phyloP scores from a whole-genome alignment of 306 rosid genomes.

The Canavalia gladiata region DNA sequence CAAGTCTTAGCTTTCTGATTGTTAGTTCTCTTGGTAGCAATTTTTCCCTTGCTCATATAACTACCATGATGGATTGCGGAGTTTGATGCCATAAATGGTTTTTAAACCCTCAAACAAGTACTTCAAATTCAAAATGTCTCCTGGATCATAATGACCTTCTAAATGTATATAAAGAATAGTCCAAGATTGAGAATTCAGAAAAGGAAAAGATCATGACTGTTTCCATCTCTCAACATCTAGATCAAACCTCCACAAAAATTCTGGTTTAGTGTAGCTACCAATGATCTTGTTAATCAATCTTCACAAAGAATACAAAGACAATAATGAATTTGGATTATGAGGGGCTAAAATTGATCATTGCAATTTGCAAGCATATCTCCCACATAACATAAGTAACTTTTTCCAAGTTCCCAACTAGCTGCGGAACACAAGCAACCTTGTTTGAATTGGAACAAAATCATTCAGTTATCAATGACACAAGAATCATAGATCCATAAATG shows the following conservation, averaged over 20 bases:
- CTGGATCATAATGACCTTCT: background rate
- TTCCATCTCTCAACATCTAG: background rate
- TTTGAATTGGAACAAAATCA: constrained; percentile 1
- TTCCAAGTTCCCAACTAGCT: background rate
- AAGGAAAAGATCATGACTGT: background rate
- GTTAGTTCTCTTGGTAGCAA: constrained; percentile 1
- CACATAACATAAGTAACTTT: constrained; percentile 15
- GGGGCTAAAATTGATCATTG: background rate
- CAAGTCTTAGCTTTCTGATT: background rate
- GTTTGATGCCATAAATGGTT: background rate
- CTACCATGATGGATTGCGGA: background rate
- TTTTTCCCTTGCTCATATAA: constrained; percentile 9
- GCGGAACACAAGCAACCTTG: background rate
- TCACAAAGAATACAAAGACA: constrained; percentile 11
- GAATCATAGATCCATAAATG: background rate
- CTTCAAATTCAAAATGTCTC: background rate
- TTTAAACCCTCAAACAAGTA: constrained; percentile 21
- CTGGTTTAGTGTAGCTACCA: background rate
- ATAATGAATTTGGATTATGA: background rate
- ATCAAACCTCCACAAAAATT: background rate
- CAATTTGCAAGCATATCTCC: background rate
- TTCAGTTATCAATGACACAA: constrained; percentile 4
- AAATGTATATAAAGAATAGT: constrained; percentile 5
- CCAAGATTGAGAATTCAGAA: background rate
- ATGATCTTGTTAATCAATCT: background rate